Percentiles rank a stretch among this genome's conserved stretches.
These are phyloP conservation scores for Hemisphaericaspora xylanilytica DNA, from an alignment of 1,139 yeast species.

Conservation along the genomic window DNA sequence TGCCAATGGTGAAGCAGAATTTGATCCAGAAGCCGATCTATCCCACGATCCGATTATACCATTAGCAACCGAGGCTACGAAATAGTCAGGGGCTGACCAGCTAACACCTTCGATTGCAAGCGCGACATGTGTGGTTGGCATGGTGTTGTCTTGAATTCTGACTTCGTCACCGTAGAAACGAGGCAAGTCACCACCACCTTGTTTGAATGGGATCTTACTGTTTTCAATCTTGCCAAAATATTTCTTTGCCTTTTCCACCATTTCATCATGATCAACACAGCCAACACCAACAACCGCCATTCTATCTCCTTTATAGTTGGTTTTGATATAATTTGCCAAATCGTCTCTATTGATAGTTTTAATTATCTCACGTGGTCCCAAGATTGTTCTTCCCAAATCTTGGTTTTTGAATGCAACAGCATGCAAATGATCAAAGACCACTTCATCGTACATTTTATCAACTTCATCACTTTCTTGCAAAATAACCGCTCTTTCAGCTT, in stretches of 20 bases:
- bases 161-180: constrained; percentile 84
- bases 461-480: constrained; percentile 97
- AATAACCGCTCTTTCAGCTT: constrained; percentile 93
- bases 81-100: constrained; percentile 95
- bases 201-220: constrained; percentile 60
- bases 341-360: constrained; percentile 75
- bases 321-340: constrained; percentile 71
- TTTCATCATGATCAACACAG: constrained; percentile 80
- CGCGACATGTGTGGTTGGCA: constrained; percentile 91
- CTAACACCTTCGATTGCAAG: constrained; percentile 97
- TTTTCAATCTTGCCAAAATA: constrained; percentile 74
- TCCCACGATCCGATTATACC: constrained; percentile 98
- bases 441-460: constrained; percentile 97
- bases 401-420: constrained; percentile 88
- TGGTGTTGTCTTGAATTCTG: constrained; percentile 73
- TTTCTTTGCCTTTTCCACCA: constrained; percentile 72
- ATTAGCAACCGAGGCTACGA: constrained; percentile 92
- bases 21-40: constrained; percentile 78
- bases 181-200: constrained; percentile 81
- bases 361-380: constrained; percentile 92
- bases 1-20: constrained; percentile 76
- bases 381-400: constrained; percentile 94
- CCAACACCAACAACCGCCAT: constrained; percentile 98
- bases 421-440: constrained; percentile 94
- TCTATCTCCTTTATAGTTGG: constrained; percentile 92